Base-by-base conservation (phyloP, 768 basidiomycete genomes). In the Tulasnella sp. region DNA sequence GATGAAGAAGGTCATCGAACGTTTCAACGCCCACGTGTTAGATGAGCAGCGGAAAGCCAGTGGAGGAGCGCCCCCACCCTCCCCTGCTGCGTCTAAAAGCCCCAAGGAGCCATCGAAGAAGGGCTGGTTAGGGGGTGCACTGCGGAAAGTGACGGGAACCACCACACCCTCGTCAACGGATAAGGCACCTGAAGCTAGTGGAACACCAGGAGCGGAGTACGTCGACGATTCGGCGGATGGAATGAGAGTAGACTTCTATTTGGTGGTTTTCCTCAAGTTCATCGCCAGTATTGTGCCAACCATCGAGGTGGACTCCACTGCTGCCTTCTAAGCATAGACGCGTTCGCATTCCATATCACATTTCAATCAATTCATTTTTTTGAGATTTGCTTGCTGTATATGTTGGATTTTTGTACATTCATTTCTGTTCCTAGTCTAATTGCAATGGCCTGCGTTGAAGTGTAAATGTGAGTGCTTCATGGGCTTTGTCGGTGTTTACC, bases 1-100 rank as follows among this genome's bases (percentile, higher is more conserved):
- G 76, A 99, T 99, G 97, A 98, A 97, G 88, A 99, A 98, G 83
- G 94, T 99, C 78, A 98, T 99, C 81, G 97, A 99, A 83, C 89
- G 97, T 76, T 98, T 99, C 96, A 97, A 99, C 84, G 89, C 88
- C 79, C 90, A 90, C 78, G 91, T 95, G 36, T 87, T 92, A 74
- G 93, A 91, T 77, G 91, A 93, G 82, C 93, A 95, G 82, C 87
- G 93, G 25, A 89, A 90, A 19, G 87, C 89, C 77, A 77, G 67
- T 17, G 42, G 22, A 25, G 54, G 2, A 14, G 17, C 12, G 3
- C 42, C 69, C 37, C 74, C 49, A 38, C 42, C 58, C 70, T 31
- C 40, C 36, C 76, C 36, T 17, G 37, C 17, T 14, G 34, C 72
- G 76, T 70, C 78, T 88, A 88, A 79, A 86, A 89, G 77, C 75